These are phyloP conservation scores for Carallia brachiata DNA, from an alignment of 345 rosid species.

Conservation along the genomic window DNA sequence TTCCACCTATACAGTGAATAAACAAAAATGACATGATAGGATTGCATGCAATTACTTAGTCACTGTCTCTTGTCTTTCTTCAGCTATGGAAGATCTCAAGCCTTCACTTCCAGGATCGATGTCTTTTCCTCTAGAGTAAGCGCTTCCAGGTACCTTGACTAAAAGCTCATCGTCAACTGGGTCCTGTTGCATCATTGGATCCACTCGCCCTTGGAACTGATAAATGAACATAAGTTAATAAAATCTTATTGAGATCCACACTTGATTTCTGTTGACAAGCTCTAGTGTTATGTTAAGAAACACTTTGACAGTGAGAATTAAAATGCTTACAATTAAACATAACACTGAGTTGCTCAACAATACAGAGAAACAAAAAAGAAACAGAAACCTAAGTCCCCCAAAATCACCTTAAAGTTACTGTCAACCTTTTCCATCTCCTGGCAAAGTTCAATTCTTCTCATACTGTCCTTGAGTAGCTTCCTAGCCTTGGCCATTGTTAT, in stretches of 20 bases:
- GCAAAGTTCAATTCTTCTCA: conserved; percentile 39
- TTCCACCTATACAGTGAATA: too few relatives aligned
- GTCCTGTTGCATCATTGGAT: conserved; percentile 26
- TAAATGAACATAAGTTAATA: neutral
- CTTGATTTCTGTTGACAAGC: too few relatives aligned
- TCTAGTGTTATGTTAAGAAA: too few relatives aligned
- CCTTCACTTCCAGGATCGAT: conserved; percentile 3
- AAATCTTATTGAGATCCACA: neutral
- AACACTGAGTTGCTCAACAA: too few relatives aligned
- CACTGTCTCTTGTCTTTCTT: neutral
- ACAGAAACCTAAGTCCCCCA: neutral
- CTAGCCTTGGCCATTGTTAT: conserved; percentile 49
- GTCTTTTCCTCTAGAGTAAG: conserved; percentile 44
- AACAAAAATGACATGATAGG: too few relatives aligned
- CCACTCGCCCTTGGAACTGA: conserved; percentile 39
- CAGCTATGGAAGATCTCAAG: neutral
- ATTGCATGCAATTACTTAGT: too few relatives aligned
- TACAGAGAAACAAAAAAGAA: too few relatives aligned
- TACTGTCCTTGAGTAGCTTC: conserved; percentile 54
- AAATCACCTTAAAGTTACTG: conserved; percentile 34
- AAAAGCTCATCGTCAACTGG: conserved; percentile 58
- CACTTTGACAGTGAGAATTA: too few relatives aligned
- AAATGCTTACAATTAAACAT: too few relatives aligned
- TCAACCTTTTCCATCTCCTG: conserved; percentile 19
- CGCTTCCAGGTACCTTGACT: conserved; percentile 84